Evolutionary conservation across 345 rosid species (phyloP).

Genomic region (Eutrema japonicum): DNA sequence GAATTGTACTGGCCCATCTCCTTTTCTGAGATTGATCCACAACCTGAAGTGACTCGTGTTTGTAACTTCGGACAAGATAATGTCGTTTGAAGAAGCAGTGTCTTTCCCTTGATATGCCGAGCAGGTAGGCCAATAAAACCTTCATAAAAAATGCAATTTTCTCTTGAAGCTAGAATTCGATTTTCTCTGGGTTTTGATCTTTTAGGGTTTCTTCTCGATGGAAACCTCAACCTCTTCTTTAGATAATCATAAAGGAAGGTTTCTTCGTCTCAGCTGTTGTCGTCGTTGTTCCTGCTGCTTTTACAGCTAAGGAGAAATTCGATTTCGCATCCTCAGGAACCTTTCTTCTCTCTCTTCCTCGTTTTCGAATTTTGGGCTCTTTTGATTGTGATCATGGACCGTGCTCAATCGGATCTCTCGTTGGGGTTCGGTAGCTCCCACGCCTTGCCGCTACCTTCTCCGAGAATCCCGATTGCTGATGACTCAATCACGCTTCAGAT

Average conservation of each 20-base stretch:
- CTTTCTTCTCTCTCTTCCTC: neutral
- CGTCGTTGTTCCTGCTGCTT: slow-evolving; percentile 8
- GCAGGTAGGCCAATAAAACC: too few species aligned
- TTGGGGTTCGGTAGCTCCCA: slow-evolving; percentile 49
- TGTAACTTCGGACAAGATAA: too few species aligned
- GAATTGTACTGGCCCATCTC: too few species aligned
- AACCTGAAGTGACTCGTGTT: too few species aligned
- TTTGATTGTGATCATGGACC: slow-evolving; percentile 40
- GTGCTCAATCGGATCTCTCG: slow-evolving; percentile 50
- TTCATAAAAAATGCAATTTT: too few species aligned
- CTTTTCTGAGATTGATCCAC: too few species aligned
- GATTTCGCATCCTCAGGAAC: neutral
- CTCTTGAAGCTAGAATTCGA: slow-evolving; percentile 15
- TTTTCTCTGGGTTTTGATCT: slow-evolving; percentile 22
- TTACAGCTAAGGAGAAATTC: neutral
- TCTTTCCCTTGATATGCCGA: too few species aligned
- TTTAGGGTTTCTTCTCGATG: slow-evolving; percentile 38
- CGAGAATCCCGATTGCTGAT: slow-evolving; percentile 45
- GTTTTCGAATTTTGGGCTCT: neutral
- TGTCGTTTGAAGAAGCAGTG: too few species aligned
- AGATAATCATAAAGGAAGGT: neutral
- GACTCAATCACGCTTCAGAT: slow-evolving; percentile 54
- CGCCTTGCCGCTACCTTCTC: slow-evolving; percentile 39
- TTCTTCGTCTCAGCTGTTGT: slow-evolving; percentile 10
- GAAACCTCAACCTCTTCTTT: slow-evolving; percentile 7